These are phyloP conservation scores for Davidsoniella australis DNA, from an alignment of 2,329 filamentous ascomycete species.

Conservation along the genomic window DNA sequence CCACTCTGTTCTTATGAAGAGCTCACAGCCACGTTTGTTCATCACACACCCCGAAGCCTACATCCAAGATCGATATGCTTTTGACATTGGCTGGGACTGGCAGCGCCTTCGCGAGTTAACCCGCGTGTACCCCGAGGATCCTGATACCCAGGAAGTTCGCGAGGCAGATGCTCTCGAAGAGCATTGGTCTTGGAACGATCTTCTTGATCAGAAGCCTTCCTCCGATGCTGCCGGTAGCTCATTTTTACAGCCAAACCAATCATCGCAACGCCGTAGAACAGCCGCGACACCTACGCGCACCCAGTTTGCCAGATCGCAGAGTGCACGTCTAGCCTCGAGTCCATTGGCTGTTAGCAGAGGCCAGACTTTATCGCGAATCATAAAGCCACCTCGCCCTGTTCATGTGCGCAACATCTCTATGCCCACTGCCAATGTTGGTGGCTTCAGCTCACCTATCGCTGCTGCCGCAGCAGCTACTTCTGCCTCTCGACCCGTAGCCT, in stretches of 20 bases:
- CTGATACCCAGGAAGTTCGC: conserved; percentile 29
- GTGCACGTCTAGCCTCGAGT: conserved; percentile 22
- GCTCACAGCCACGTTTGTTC: conserved; percentile 50
- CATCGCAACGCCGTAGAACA: background rate
- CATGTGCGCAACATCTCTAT: conserved; percentile 36
- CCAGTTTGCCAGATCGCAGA: conserved; percentile 14
- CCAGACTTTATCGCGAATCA: conserved; percentile 26
- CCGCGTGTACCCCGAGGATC: conserved; percentile 32
- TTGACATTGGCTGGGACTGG: conserved; percentile 51
- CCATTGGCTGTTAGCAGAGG: conserved; percentile 21
- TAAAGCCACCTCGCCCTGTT: conserved; percentile 27
- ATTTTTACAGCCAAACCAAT: too few relatives aligned
- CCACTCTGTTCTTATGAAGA: conserved; percentile 56
- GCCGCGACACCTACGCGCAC: background rate
- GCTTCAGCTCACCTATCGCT: conserved; percentile 28
- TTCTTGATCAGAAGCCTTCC: conserved; percentile 38
- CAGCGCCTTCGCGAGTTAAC: conserved; percentile 46
- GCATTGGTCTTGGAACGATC: conserved; percentile 51
- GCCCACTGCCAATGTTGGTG: conserved; percentile 27
- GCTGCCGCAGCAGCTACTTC: conserved; percentile 12
- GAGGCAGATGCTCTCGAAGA: conserved; percentile 46
- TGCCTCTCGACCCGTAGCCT: background rate
- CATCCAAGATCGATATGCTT: conserved; percentile 41
- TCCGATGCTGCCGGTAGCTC: background rate
- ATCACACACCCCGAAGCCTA: conserved; percentile 63